Base-by-base conservation (phyloP, 2,329 filamentous ascomycete genomes). In the Colletotrichum truncatum region DNA sequence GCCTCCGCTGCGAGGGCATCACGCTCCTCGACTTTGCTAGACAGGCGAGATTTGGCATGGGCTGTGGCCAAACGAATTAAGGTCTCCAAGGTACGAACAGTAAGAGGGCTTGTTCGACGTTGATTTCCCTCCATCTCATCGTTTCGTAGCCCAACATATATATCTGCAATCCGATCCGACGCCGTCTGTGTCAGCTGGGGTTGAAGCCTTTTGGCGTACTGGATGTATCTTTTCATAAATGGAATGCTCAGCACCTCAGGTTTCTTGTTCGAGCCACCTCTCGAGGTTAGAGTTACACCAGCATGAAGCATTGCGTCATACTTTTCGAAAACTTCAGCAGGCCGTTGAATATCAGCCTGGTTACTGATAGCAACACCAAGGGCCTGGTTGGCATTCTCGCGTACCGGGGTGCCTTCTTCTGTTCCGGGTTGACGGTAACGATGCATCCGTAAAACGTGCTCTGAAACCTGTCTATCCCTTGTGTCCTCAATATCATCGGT, bases 201-300 rank as follows among this genome's bases (percentile, higher is more conserved):
- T 85, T 94, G 97, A 73, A 97, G 87, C 74, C 96, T 86, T 82
- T 99, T 99, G 69, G 96, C 94, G 77, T 99, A 99, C 76, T 99
- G 96, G 46, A 99, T 97, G 78, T 98, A 99, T 81, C 99, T 99
- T 83, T 99, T 99, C 84, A 99, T 94, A 80, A 99, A 99, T 0
- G 94, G 93, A 66, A 99, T 98, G 80, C 93, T 97, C 57, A 99
- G 84, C 12, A 99, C 93, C 76, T 98, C 94, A 5, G 92, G 88
- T 69, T 91, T 91, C 77, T 92, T 92, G 71, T 88, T 89, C 25
- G 90, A 82, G 10, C 93, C 92, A 38, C 93, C 88, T 9, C 92
- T 91, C 11, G 90, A 85, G 4, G 90, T 93, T 14, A 93, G 80
- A 6, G 90, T 93, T 48, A 98, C 93, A 66, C 96, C 96, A 9